phyloP scores from a whole-genome alignment of 371 early-diverging fungal species.

The Umbelopsis sp. region DNA sequence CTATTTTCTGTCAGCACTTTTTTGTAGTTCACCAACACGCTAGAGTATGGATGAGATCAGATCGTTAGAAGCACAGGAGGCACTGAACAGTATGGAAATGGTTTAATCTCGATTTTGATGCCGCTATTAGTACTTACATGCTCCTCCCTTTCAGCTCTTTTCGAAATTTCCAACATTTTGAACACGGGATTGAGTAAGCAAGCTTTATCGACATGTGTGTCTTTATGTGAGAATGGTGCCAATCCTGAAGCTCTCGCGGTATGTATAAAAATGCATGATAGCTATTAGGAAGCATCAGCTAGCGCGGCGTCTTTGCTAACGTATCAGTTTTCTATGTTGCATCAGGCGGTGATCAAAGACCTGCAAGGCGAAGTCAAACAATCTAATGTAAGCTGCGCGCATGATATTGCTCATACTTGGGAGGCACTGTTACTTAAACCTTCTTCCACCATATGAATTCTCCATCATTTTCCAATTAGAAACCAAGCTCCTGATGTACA shows the following conservation, averaged over 20 bases:
- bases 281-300: neutral
- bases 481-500: no score
- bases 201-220: constrained; percentile 70
- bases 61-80: constrained; percentile 8
- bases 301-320: neutral
- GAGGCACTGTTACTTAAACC: no score
- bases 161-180: constrained; percentile 8
- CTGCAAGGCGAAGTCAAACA: constrained; percentile 5
- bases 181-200: constrained; percentile 72
- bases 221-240: constrained; percentile 75
- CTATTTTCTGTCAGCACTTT: no score
- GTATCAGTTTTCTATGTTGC: neutral
- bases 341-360: constrained; percentile 20
- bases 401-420: neutral
- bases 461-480: no score
- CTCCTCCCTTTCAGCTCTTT: neutral
- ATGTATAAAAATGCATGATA: constrained; percentile 9
- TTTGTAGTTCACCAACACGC: neutral
- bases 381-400: constrained; percentile 1
- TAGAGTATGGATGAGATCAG: constrained; percentile 8
- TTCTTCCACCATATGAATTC: no score
- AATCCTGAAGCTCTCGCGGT: constrained; percentile 88
- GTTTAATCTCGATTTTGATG: neutral
- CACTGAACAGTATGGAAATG: neutral
- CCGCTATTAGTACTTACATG: neutral